Evolutionary conservation across 148 eudicot genomes (phyloP).

Genomic region (Suaeda aralocaspica): DNA sequence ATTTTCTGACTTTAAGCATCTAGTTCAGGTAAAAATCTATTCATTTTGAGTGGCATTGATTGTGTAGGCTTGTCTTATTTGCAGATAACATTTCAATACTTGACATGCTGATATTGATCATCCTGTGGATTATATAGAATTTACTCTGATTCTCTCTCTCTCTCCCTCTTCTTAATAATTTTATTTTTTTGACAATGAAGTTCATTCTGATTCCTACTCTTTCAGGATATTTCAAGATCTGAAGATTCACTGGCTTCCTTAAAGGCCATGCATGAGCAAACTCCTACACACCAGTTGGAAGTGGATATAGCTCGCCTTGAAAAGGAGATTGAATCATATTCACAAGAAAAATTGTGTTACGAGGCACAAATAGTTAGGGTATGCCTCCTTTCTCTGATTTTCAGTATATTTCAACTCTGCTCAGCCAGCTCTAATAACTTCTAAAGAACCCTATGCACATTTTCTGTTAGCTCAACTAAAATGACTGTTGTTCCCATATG

Average conservation of each 20-base stretch:
- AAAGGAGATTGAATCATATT: slow-evolving; percentile 61
- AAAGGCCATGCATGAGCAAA: slow-evolving; percentile 73
- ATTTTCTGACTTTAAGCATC: slow-evolving; percentile 93
- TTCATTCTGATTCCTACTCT: slow-evolving; percentile 15
- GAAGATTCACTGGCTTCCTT: slow-evolving; percentile 73
- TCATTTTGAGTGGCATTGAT: neutral
- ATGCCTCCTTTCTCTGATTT: slow-evolving; percentile 12
- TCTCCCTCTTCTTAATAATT: neutral
- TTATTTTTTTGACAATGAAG: too few species aligned
- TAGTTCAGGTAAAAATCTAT: slow-evolving; percentile 66
- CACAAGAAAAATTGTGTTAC: slow-evolving; percentile 85
- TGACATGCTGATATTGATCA: too few species aligned
- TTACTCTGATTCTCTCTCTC: neutral
- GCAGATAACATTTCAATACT: neutral
- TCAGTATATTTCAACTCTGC: too few species aligned
- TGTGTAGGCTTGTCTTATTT: neutral
- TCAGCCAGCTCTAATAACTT: neutral
- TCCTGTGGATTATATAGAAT: neutral
- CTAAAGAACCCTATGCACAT: neutral
- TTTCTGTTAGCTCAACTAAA: neutral
- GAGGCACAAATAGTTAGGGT: slow-evolving; percentile 98
- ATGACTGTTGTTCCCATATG: neutral
- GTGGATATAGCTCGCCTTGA: slow-evolving; percentile 75
- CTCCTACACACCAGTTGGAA: slow-evolving; percentile 77
- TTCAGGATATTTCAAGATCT: slow-evolving; percentile 80